These are phyloP conservation scores for Fusarium sp. DNA, from an alignment of 2,329 filamentous ascomycete genomes.

Conservation along the genomic window DNA sequence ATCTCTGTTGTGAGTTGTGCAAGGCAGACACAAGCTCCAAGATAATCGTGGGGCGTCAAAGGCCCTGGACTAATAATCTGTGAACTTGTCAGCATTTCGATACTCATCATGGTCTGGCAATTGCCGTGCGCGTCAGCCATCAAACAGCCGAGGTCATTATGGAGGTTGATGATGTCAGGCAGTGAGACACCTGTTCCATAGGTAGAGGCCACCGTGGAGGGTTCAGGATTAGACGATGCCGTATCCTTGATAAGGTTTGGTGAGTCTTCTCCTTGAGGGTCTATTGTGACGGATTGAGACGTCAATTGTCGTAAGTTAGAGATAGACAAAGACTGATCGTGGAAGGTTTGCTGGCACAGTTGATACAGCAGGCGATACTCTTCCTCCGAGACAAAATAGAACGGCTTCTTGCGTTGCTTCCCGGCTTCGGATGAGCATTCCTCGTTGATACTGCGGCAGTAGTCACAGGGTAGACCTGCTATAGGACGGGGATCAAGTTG, in stretches of 20 bases:
- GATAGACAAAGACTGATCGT: background rate
- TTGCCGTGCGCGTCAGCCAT: background rate
- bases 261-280: rapidly evolving
- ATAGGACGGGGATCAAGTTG: background rate
- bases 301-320: background rate
- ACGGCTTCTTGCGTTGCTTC: background rate
- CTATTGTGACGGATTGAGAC: background rate
- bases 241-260: background rate
- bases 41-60: background rate
- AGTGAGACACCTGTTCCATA: background rate
- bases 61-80: background rate
- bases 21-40: background rate
- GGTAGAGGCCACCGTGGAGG: background rate
- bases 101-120: background rate
- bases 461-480: background rate
- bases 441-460: background rate
- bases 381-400: background rate
- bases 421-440: background rate
- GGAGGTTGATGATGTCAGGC: background rate
- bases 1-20: background rate
- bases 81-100: background rate
- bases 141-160: background rate
- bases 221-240: background rate
- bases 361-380: background rate
- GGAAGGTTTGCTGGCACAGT: background rate